Evolutionary conservation across 306 rosid species (phyloP).

Genomic region (Fragaria iinumae): DNA sequence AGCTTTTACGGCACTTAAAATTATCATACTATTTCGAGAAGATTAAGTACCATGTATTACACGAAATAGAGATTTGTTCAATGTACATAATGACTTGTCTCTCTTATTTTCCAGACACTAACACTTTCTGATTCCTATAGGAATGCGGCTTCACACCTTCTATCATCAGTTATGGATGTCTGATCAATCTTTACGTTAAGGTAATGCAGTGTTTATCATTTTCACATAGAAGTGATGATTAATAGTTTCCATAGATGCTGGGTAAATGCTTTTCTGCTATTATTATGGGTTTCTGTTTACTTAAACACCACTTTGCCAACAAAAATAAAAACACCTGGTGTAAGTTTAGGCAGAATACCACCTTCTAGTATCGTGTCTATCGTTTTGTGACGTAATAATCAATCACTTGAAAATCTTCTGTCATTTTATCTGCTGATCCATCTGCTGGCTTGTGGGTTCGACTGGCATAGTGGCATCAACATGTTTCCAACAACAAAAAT

Average conservation of each 20-base stretch:
- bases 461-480: too few species aligned
- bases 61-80: not conserved
- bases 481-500: too few species aligned
- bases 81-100: conserved; percentile 4
- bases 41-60: not conserved
- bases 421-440: not conserved
- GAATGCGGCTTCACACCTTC: conserved; percentile 97
- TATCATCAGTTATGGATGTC: conserved; percentile 86
- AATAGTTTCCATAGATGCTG: conserved; percentile 1
- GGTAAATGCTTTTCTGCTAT: not conserved
- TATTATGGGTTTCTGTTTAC: not conserved
- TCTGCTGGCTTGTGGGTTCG: too few species aligned
- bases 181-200: conserved; percentile 84
- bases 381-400: not conserved
- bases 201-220: conserved; percentile 35
- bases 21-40: not conserved
- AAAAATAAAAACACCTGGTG: not conserved
- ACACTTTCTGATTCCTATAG: conserved; percentile 37
- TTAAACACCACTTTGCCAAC: not conserved
- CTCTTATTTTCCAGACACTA: conserved; percentile 17
- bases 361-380: not conserved
- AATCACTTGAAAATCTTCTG: not conserved
- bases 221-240: conserved; percentile 13
- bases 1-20: not conserved
- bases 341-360: not conserved